These are phyloP conservation scores for Ogataea ramenticola DNA, from an alignment of 805 yeast species.

Conservation along the genomic window DNA sequence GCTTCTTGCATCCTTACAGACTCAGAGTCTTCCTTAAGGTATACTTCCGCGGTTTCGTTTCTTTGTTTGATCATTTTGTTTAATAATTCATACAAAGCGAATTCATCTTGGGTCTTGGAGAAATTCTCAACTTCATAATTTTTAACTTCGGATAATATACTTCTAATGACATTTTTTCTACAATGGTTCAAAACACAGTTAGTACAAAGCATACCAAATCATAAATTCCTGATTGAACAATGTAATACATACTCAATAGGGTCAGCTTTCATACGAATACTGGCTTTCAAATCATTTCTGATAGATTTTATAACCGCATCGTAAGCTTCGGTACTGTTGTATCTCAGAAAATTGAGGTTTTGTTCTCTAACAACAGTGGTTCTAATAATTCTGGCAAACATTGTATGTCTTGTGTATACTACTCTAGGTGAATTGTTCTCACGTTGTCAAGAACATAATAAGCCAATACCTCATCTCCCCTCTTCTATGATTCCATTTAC, in stretches of 20 bases:
- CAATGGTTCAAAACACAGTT: too few species aligned
- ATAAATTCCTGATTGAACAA: too few species aligned
- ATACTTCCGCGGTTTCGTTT: constrained; percentile 29
- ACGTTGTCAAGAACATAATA: too few species aligned
- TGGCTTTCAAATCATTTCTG: constrained; percentile 27
- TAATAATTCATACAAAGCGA: constrained; percentile 24
- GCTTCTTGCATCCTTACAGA: constrained; percentile 34
- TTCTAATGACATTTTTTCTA: constrained; percentile 31
- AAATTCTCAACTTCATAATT: constrained; percentile 28
- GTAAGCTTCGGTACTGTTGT: constrained; percentile 21
- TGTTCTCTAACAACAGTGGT: neutral
- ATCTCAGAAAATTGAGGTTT: constrained; percentile 9
- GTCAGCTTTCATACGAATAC: constrained; percentile 27
- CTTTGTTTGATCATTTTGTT: constrained; percentile 34
- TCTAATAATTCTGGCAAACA: too few species aligned
- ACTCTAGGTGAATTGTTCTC: too few species aligned
- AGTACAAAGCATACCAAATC: too few species aligned
- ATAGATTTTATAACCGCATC: constrained; percentile 18
- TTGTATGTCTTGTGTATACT: too few species aligned
- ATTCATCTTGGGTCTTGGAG: constrained; percentile 22
- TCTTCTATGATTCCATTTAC: too few species aligned
- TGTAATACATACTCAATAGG: constrained; percentile 15
- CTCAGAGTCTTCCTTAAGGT: constrained; percentile 27
- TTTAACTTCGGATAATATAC: constrained; percentile 32
- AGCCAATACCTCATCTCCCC: too few species aligned